Evolutionary conservation across 331 rosid genomes (phyloP).

Genomic region (Malus hybrid): DNA sequence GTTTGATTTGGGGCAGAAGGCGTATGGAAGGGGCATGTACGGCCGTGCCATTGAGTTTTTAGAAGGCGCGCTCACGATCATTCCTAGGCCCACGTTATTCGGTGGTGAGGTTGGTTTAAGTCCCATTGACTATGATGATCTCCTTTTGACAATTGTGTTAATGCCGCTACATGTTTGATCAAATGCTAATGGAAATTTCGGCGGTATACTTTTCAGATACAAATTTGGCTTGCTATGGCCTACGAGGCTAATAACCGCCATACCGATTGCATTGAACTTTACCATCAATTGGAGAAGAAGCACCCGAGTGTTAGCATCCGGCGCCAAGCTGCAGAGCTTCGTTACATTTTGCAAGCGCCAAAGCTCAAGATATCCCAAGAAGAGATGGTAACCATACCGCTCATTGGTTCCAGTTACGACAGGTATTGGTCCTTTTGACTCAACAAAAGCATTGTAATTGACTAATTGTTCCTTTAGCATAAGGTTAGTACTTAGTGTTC

Average conservation of each 20-base stretch:
- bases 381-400: constrained; percentile 96
- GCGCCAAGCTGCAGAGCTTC: constrained; percentile 92
- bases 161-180: not conserved
- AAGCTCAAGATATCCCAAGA: constrained; percentile 93
- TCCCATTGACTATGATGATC: not conserved
- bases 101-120: constrained; percentile 92
- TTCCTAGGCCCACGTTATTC: constrained; percentile 69
- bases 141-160: not conserved
- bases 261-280: constrained; percentile 73
- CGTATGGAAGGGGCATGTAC: constrained; percentile 85
- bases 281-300: constrained; percentile 67
- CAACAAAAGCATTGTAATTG: not conserved
- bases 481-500: too few species aligned
- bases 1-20: constrained; percentile 95
- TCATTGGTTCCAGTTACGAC: constrained; percentile 77
- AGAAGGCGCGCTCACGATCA: constrained; percentile 92
- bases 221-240: constrained; percentile 99
- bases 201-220: constrained; percentile 44
- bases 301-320: constrained; percentile 73
- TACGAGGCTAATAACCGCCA: constrained; percentile 91
- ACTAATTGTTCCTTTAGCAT: not conserved
- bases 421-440: constrained; percentile 35
- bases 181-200: not conserved
- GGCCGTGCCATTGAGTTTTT: constrained; percentile 90
- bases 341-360: constrained; percentile 92